A percentile compares a stretch with the other conserved stretches of the same genome.
Evolutionary conservation across 1,284 basidiomycete species (phyloP).

Genomic region (Singerocomus rubriflavus): DNA sequence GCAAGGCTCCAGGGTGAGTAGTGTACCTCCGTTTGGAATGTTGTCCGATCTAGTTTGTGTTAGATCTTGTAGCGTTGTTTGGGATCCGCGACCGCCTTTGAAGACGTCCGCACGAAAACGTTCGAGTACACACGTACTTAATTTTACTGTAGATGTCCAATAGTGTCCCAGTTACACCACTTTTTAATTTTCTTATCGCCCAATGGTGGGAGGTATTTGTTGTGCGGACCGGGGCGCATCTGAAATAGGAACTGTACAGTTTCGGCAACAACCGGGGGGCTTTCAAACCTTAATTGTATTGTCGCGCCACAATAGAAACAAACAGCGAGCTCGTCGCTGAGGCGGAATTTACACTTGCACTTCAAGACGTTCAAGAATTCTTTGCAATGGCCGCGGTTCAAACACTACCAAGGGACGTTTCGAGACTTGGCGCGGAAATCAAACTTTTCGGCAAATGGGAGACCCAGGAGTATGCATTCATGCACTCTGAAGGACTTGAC

Average conservation of each 20-base stretch:
- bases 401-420: constrained; percentile 82
- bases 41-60: background rate
- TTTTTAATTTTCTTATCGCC: background rate
- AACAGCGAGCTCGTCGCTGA: constrained; percentile 26
- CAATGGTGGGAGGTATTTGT: background rate
- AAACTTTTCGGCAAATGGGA: constrained; percentile 99
- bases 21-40: background rate
- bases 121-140: background rate
- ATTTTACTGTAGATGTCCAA: constrained; percentile 10
- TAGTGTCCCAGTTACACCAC: constrained; percentile 4
- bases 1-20: constrained; percentile 67
- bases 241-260: constrained; percentile 28
- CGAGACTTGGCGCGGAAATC: constrained; percentile 81
- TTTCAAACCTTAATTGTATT: constrained; percentile 27
- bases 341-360: constrained; percentile 12
- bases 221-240: background rate
- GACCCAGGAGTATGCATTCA: constrained; percentile 77
- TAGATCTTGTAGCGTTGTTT: constrained; percentile 58
- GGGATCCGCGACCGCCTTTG: constrained; percentile 37
- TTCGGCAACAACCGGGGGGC: constrained; percentile 23
- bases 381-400: constrained; percentile 57
- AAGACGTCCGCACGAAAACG: background rate
- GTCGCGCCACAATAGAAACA: constrained; percentile 17
- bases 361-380: constrained; percentile 33
- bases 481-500: constrained; percentile 7